These are phyloP conservation scores for Hypocreales sp. DNA, from an alignment of 2,329 filamentous ascomycete genomes.

Conservation along the genomic window DNA sequence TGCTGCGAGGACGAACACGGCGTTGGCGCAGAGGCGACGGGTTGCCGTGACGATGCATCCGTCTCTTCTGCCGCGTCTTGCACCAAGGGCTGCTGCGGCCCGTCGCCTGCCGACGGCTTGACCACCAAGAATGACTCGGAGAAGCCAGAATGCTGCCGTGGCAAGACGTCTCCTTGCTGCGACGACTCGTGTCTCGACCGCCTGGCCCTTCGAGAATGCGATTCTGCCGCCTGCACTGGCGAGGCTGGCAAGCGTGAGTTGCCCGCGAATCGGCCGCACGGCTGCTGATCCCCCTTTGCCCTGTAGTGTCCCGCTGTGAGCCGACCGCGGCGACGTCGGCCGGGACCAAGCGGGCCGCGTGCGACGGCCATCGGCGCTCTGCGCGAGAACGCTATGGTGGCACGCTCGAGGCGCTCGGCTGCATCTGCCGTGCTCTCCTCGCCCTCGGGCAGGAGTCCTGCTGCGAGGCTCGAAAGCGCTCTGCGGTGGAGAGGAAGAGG, in stretches of 20 bases:
- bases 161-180: slow-evolving; percentile 24
- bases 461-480: slow-evolving; percentile 18
- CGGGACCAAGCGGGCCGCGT: slow-evolving; percentile 10
- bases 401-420: slow-evolving; percentile 31
- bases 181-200: slow-evolving; percentile 25
- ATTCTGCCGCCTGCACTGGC: slow-evolving; percentile 1
- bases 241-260: slow-evolving; percentile 1
- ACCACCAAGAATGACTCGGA: background rate
- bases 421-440: slow-evolving; percentile 35
- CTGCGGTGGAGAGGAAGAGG: slow-evolving; percentile 10
- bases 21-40: too few species aligned
- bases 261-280: too few species aligned
- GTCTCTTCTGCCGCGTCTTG: too few species aligned
- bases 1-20: too few species aligned
- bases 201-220: slow-evolving; percentile 25
- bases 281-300: too few species aligned
- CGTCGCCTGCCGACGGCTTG: background rate
- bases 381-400: slow-evolving; percentile 23
- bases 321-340: background rate
- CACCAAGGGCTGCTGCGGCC: slow-evolving; percentile 1
- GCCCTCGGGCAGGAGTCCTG: slow-evolving; percentile 35
- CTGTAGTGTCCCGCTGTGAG: background rate
- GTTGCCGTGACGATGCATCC: too few species aligned
- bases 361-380: slow-evolving; percentile 18
- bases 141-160: slow-evolving; percentile 22